Conservation (phyloP, 2,329 filamentous ascomycete genomes). For the Pezicula neosporulosa region DNA sequence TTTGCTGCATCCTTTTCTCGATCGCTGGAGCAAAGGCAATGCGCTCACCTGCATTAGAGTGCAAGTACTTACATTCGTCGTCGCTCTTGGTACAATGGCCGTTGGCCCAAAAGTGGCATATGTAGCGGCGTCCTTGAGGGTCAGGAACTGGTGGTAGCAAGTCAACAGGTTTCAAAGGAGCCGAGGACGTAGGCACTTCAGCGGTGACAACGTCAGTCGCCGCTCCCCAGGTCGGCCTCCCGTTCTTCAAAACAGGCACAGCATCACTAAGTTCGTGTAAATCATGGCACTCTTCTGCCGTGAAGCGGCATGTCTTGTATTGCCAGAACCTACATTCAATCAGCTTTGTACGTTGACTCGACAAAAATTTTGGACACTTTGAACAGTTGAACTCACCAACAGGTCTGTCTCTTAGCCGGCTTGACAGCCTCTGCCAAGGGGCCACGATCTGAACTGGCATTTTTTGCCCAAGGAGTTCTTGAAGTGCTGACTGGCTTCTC, state of each 20-base stretch:
- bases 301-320: slow-evolving; percentile 20
- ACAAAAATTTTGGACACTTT: background rate
- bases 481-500: no score
- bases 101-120: no score
- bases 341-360: background rate
- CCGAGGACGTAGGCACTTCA: no score
- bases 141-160: no score
- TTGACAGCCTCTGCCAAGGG: slow-evolving; percentile 9
- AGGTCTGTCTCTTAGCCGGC: slow-evolving; percentile 15
- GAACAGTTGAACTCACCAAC: slow-evolving; percentile 13
- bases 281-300: slow-evolving; percentile 20
- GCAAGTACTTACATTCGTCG: no score
- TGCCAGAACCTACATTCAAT: slow-evolving; percentile 8
- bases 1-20: no score
- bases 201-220: no score
- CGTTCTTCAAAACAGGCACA: background rate
- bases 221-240: background rate
- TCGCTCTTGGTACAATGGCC: no score
- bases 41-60: no score
- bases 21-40: no score
- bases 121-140: no score
- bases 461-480: background rate
- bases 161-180: no score
- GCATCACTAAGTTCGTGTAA: slow-evolving; percentile 10
- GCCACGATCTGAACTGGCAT: background rate